A percentile compares a stretch with the other conserved stretches of the same genome.
Conservation (phyloP, 1,284 basidiomycete genomes). For the Naganishia liquefaciens region DNA sequence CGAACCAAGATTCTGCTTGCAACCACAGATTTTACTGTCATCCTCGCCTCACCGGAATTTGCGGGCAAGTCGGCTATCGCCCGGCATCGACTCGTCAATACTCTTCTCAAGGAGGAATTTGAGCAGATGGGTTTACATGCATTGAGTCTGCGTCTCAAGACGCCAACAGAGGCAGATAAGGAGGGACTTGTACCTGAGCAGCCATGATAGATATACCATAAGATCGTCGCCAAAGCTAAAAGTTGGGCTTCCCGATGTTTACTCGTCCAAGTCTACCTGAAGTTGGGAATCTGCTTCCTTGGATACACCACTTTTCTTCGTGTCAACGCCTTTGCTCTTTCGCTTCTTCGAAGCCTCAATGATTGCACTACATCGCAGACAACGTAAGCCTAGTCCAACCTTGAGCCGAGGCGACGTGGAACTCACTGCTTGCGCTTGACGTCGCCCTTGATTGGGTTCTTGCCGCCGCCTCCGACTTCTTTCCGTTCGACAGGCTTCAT, state of each 20-base stretch:
- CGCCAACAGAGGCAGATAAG: conserved; percentile 52
- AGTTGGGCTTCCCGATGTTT: not conserved
- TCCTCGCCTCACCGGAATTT: conserved; percentile 49
- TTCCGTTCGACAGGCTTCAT: conserved; percentile 71
- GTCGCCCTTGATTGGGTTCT: conserved; percentile 67
- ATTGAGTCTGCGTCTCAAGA: conserved; percentile 51
- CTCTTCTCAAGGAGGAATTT: conserved; percentile 53
- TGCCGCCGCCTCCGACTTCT: conserved; percentile 67
- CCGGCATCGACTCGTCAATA: conserved; percentile 54
- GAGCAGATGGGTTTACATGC: conserved; percentile 53
- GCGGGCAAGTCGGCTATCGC: conserved; percentile 48
- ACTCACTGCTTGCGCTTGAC: conserved; percentile 71
- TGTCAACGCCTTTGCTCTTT: conserved; percentile 35
- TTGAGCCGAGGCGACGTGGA: not conserved
- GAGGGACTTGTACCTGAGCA: conserved; percentile 34
- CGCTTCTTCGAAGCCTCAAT: conserved; percentile 51
- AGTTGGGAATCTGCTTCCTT: not conserved
- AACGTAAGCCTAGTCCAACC: not conserved
- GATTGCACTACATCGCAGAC: conserved; percentile 41
- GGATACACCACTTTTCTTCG: not conserved
- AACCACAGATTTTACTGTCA: conserved; percentile 52
- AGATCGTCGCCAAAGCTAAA: no score
- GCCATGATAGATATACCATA: not conserved
- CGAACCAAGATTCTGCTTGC: not conserved
- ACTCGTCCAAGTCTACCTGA: conserved; percentile 32